These are phyloP conservation scores for Hericium erinaceus DNA, from an alignment of 768 basidiomycete species.

Conservation along the genomic window DNA sequence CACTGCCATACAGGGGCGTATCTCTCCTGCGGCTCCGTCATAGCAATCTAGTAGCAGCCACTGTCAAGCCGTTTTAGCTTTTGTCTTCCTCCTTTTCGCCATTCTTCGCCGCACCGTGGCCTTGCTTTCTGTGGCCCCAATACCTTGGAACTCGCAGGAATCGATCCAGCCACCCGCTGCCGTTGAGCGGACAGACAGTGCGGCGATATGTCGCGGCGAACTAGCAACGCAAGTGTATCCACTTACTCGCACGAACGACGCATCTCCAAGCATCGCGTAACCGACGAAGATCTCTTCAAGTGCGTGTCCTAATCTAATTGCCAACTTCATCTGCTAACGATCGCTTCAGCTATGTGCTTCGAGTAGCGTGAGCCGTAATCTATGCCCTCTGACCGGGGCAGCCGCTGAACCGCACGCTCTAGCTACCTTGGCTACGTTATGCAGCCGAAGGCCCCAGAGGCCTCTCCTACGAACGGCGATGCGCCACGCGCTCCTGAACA, in stretches of 20 bases:
- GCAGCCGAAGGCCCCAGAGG: slow-evolving; percentile 41
- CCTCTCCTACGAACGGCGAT: slow-evolving; percentile 15
- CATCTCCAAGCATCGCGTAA: slow-evolving; percentile 64
- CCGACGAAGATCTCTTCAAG: slow-evolving; percentile 85
- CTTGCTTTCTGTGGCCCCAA: no score
- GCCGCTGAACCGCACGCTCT: slow-evolving; percentile 9
- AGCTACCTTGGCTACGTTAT: slow-evolving; percentile 70
- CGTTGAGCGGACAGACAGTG: no score
- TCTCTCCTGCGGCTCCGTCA: no score
- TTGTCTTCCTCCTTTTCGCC: no score
- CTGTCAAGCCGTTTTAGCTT: no score
- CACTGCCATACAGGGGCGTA: no score
- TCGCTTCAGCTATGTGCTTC: slow-evolving; percentile 58
- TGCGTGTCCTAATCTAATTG: slow-evolving; percentile 29
- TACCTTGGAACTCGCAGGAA: no score
- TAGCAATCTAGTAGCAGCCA: no score
- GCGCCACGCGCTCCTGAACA: slow-evolving; percentile 48
- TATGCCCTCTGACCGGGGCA: neutral
- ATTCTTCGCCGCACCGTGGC: no score
- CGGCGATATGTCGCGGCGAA: slow-evolving; percentile 48
- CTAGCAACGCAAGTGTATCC: slow-evolving; percentile 53
- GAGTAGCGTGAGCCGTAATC: slow-evolving; percentile 59
- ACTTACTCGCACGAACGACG: slow-evolving; percentile 53
- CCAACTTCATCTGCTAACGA: neutral
- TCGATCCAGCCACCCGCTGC: no score